Conservation (phyloP, 2,329 filamentous ascomycete species). For the Simplicillium aogashimaense region DNA sequence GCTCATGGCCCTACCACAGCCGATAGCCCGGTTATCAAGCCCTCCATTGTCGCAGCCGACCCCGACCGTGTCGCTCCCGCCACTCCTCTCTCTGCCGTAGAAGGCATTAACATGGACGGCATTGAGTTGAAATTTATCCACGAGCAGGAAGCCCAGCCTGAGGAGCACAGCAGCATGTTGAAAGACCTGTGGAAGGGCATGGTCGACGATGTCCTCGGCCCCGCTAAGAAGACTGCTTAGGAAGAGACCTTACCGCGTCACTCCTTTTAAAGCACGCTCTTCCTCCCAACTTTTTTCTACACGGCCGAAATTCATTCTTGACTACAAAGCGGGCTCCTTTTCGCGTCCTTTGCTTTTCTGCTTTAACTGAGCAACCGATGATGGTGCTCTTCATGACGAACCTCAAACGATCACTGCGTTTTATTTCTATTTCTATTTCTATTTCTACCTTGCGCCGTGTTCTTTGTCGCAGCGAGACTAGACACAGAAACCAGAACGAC, state of each 20-base stretch:
- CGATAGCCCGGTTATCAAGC: constrained; percentile 28
- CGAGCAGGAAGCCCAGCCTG: constrained; percentile 15
- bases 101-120: constrained; percentile 46
- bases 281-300: too few species aligned
- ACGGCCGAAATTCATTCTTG: too few species aligned
- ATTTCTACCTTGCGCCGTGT: background rate
- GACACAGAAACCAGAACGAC: constrained; percentile 1
- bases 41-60: constrained; percentile 45
- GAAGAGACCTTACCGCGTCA: too few species aligned
- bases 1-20: constrained; percentile 31
- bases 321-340: too few species aligned
- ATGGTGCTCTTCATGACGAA: too few species aligned
- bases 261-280: too few species aligned
- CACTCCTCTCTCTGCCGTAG: constrained; percentile 45
- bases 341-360: too few species aligned
- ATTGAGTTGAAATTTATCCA: constrained; percentile 45
- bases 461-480: background rate
- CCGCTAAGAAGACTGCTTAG: background rate
- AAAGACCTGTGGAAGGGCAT: constrained; percentile 46
- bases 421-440: background rate
- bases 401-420: too few species aligned
- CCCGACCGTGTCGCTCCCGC: constrained; percentile 41
- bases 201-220: constrained; percentile 34
- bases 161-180: constrained; percentile 34
- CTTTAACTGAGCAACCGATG: too few species aligned